Percentiles rank a stretch among this genome's conserved stretches.
These are phyloP conservation scores for Glutinoglossum americanum DNA, from an alignment of 495 filamentous ascomycete genomes.

Conservation along the genomic window DNA sequence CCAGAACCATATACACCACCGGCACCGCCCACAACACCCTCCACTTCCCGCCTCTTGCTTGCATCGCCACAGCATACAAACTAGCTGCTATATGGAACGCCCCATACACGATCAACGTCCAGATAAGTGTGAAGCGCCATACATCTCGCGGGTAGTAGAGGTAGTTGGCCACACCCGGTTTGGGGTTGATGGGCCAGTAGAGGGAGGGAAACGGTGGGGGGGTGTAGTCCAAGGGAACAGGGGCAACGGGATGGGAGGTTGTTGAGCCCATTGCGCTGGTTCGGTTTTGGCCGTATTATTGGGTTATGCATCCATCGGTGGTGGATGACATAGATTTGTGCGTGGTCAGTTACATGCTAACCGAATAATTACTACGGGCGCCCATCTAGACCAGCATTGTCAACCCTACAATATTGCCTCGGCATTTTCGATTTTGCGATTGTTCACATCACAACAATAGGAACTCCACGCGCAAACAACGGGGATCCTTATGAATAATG, in stretches of 20 bases:
- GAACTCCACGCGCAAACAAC: neutral
- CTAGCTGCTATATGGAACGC: slow-evolving; percentile 48
- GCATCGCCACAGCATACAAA: slow-evolving; percentile 50
- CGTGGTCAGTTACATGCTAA: too few species aligned
- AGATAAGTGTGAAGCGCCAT: slow-evolving; percentile 79
- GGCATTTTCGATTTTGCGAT: neutral
- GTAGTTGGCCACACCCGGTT: slow-evolving; percentile 27
- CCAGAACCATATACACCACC: slow-evolving; percentile 49
- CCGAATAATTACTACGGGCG: too few species aligned
- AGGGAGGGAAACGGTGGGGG: slow-evolving; percentile 73
- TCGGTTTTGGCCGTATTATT: too few species aligned
- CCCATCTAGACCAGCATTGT: too few species aligned
- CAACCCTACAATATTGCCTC: too few species aligned
- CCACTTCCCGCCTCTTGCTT: slow-evolving; percentile 40
- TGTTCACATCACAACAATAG: neutral
- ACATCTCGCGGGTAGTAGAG: slow-evolving; percentile 65
- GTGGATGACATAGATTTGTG: too few species aligned
- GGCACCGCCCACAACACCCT: slow-evolving; percentile 59
- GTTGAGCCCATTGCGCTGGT: neutral
- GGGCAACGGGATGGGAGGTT: slow-evolving; percentile 15
- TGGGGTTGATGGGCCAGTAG: slow-evolving; percentile 46
- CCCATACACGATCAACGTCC: slow-evolving; percentile 56
- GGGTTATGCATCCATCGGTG: too few species aligned
- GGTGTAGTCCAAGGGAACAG: slow-evolving; percentile 41
- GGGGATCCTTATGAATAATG: neutral